Evolutionary conservation across 345 rosid genomes (phyloP).

Genomic region (Aquilaria yunnanensis): DNA sequence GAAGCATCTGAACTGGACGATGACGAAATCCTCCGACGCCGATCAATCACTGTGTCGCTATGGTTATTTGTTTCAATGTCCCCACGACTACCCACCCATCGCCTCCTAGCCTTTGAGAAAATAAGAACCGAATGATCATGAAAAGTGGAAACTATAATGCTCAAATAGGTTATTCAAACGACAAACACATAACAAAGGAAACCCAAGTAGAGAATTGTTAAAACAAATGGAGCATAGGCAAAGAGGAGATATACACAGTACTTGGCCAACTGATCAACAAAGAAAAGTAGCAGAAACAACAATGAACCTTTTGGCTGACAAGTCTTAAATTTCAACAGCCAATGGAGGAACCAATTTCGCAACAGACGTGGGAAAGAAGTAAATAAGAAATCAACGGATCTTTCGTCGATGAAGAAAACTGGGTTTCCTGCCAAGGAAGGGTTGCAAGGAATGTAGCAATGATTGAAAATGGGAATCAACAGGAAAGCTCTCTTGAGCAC

Average conservation of each 20-base stretch:
- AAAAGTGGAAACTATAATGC: no score
- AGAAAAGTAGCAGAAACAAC: no score
- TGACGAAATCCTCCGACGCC: conserved; percentile 63
- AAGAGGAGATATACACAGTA: no score
- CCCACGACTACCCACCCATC: conserved; percentile 91
- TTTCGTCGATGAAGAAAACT: conserved; percentile 86
- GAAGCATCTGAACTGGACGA: conserved; percentile 15
- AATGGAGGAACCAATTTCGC: no score
- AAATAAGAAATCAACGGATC: conserved; percentile 25
- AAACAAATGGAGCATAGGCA: no score
- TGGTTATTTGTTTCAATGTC: no score
- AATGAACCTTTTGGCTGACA: conserved; percentile 30
- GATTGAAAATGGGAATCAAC: conserved; percentile 86
- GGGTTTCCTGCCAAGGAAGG: conserved; percentile 95
- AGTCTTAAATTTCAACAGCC: no score
- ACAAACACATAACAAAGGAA: no score
- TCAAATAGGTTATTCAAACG: no score
- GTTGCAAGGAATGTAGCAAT: conserved; percentile 84
- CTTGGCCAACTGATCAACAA: no score
- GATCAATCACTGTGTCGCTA: conserved; percentile 74
- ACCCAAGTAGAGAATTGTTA: no score
- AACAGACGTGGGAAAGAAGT: no score
- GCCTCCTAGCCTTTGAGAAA: conserved; percentile 55
- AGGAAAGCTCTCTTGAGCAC: conserved; percentile 84
- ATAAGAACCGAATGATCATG: conserved; percentile 29